Evolutionary conservation across 176 grass and related monocot genomes (phyloP).

Genomic region (Paspalum vaginatum): DNA sequence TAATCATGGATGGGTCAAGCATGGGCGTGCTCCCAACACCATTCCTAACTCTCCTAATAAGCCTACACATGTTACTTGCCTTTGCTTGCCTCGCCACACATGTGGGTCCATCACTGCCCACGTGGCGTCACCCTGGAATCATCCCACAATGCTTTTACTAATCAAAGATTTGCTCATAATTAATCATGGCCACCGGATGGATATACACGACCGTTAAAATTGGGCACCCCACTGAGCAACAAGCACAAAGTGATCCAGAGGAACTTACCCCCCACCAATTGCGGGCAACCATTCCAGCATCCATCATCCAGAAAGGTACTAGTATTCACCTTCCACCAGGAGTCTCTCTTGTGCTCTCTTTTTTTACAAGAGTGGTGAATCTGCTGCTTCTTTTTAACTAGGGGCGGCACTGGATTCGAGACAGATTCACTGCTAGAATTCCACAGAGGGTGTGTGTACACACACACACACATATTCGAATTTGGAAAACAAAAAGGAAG

Average conservation of each 20-base stretch:
- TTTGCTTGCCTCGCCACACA: neutral
- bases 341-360: neutral
- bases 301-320: conserved; percentile 26
- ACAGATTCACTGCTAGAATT: conserved; percentile 15
- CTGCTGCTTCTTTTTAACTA: neutral
- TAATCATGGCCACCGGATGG: neutral
- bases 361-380: conserved; percentile 31
- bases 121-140: conserved; percentile 26
- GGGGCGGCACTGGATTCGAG: neutral
- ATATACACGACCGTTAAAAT: conserved; percentile 49
- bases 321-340: conserved; percentile 43
- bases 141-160: neutral
- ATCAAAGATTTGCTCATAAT: neutral
- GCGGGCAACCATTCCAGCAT: conserved; percentile 28
- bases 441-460: too few species aligned
- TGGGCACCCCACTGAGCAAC: conserved; percentile 23
- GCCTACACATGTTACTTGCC: conserved; percentile 7
- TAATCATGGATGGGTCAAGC: conserved; percentile 23
- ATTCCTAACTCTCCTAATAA: neutral
- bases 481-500: neutral
- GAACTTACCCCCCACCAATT: conserved; percentile 38
- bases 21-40: neutral
- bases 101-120: conserved; percentile 12
- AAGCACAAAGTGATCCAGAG: conserved; percentile 15
- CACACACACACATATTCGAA: too few species aligned